Percentiles rank a stretch among this genome's conserved stretches.
Conservation (phyloP, 495 filamentous ascomycete genomes). For the Annulohypoxylon moriforme region DNA sequence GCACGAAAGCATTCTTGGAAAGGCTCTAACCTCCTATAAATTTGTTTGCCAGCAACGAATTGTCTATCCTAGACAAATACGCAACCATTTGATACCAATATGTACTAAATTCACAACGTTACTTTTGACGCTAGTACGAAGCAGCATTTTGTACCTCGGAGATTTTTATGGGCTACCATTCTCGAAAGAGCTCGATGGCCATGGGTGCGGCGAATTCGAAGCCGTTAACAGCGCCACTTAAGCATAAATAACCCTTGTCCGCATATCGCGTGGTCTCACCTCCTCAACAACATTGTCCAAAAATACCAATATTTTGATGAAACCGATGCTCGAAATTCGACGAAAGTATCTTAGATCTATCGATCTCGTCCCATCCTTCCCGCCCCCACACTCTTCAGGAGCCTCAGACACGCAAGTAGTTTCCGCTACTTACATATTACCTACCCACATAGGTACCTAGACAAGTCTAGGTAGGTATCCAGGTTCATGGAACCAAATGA, state of each 20-base stretch:
- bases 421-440: background rate
- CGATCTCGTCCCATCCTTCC: constrained; percentile 11
- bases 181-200: constrained; percentile 10
- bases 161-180: constrained; percentile 2
- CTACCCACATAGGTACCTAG: background rate
- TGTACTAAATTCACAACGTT: constrained; percentile 5
- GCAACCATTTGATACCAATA: background rate
- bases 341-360: constrained; percentile 14
- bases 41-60: constrained; percentile 14
- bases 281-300: constrained; percentile 1
- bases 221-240: constrained; percentile 32
- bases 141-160: constrained; percentile 14
- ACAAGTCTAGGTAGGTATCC: background rate
- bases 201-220: background rate
- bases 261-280: constrained; percentile 30
- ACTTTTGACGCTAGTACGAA: constrained; percentile 16
- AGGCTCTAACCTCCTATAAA: constrained; percentile 20
- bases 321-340: background rate
- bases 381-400: constrained; percentile 18
- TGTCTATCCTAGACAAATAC: background rate
- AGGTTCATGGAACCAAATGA: constrained; percentile 17
- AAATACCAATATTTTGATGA: constrained; percentile 6
- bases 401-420: constrained; percentile 14
- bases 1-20: constrained; percentile 33
- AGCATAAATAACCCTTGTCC: constrained; percentile 24